Percentiles rank a stretch among this genome's conserved stretches.
Conservation (phyloP, 768 basidiomycete genomes). For the Panaeolus cyanescens region DNA sequence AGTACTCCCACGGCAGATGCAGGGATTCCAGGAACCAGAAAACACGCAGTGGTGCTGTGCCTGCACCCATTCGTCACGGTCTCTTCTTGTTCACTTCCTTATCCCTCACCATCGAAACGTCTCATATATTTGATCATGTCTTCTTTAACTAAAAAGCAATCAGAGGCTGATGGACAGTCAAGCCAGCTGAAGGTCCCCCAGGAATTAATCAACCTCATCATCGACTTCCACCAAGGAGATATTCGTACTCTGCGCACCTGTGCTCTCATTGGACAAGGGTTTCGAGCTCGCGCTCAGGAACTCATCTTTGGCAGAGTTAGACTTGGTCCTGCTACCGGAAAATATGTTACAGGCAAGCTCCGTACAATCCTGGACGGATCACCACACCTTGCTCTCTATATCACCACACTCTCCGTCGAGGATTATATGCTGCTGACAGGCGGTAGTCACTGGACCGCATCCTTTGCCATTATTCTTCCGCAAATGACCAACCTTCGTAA, state of each 20-base stretch:
- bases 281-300: not conserved
- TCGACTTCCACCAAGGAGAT: not conserved
- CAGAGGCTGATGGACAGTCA: no score
- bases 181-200: no score
- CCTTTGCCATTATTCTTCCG: not conserved
- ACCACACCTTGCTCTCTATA: not conserved
- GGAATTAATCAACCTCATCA: not conserved
- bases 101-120: no score
- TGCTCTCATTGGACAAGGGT: not conserved
- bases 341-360: not conserved
- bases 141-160: no score
- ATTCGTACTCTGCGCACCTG: not conserved
- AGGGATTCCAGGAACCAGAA: no score
- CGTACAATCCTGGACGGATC: not conserved
- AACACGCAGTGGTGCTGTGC: no score
- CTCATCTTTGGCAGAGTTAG: not conserved
- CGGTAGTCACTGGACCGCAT: not conserved
- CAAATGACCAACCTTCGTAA: not conserved
- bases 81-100: no score
- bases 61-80: no score
- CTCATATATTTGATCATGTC: no score
- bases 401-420: not conserved
- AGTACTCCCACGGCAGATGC: no score
- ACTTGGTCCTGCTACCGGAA: not conserved
- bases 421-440: not conserved